phyloP scores from a whole-genome alignment of 768 basidiomycete genomes.

The Auricularia heimuer region DNA sequence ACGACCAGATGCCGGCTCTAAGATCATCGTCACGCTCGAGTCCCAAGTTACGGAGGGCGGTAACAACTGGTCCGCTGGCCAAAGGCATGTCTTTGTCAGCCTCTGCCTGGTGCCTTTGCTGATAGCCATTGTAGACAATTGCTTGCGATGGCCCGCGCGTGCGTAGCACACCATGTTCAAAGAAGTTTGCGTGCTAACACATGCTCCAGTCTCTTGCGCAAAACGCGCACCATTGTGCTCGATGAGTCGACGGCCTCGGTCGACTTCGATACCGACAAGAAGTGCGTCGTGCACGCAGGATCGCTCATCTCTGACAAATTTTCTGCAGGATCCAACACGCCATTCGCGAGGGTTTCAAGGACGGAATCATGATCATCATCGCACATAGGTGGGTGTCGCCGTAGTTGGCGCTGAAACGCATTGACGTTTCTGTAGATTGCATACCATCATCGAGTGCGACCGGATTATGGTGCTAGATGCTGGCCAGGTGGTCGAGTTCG shows the following conservation, averaged over 20 bases:
- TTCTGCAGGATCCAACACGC: constrained; percentile 26
- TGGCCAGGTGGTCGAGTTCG: constrained; percentile 73
- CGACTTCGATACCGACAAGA: background rate
- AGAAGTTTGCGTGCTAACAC: constrained; percentile 26
- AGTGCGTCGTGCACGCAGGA: constrained; percentile 5
- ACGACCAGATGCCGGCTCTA: background rate
- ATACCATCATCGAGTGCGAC: constrained; percentile 26
- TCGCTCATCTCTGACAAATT: constrained; percentile 7
- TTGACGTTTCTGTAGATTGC: constrained; percentile 12
- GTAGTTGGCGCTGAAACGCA: background rate
- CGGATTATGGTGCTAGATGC: constrained; percentile 38
- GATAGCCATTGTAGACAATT: constrained; percentile 19
- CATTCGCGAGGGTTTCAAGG: constrained; percentile 27
- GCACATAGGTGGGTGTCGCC: constrained; percentile 13
- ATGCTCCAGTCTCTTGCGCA: constrained; percentile 16
- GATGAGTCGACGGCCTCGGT: constrained; percentile 14
- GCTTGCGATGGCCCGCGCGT: constrained; percentile 18
- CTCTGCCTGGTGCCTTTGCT: no score
- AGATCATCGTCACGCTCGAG: constrained; percentile 9
- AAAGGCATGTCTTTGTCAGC: constrained; percentile 23
- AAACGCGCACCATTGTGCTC: constrained; percentile 15
- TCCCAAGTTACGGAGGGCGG: constrained; percentile 31
- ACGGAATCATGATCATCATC: constrained; percentile 50
- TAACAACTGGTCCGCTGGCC: constrained; percentile 33
- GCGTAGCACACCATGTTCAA: background rate